Conservation (phyloP, 495 filamentous ascomycete species). For the Barbatosphaeria neglecta region DNA sequence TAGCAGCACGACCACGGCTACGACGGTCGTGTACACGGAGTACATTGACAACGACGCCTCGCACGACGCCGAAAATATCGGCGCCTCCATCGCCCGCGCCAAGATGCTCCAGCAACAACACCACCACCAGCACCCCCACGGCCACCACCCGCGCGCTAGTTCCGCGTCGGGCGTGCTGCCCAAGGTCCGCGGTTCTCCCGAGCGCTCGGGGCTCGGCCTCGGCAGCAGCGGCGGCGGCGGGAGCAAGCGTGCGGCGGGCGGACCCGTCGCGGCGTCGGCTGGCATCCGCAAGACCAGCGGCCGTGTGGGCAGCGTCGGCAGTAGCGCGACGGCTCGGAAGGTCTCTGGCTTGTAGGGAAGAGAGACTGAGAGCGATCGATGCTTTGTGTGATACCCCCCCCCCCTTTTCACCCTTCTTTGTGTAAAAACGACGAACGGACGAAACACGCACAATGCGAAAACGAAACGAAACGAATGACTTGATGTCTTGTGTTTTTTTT, state of each 20-base stretch:
- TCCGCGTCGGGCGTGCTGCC: conserved; percentile 55
- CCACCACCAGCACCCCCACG: conserved; percentile 31
- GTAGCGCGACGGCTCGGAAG: conserved; percentile 23
- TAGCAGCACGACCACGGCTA: conserved; percentile 49
- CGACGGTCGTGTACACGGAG: conserved; percentile 48
- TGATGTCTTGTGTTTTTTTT: no score
- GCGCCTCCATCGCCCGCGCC: conserved; percentile 30
- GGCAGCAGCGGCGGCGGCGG: conserved; percentile 43
- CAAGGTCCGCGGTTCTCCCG: conserved; percentile 55
- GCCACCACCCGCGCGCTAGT: conserved; percentile 44
- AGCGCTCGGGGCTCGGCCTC: background rate
- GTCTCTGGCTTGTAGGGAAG: conserved; percentile 20
- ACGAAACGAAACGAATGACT: background rate
- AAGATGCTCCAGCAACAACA: conserved; percentile 51
- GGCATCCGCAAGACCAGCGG: conserved; percentile 87
- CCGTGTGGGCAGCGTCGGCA: conserved; percentile 64
- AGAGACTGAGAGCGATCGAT: background rate
- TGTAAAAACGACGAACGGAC: background rate
- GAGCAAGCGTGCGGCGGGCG: conserved; percentile 25
- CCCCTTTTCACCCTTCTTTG: background rate
- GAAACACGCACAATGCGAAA: background rate
- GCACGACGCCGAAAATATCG: conserved; percentile 42
- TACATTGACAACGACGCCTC: conserved; percentile 45
- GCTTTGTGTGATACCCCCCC: background rate
- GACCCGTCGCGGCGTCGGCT: conserved; percentile 29